A percentile compares a stretch with the other conserved stretches of the same genome.
Conservation (phyloP, 345 rosid genomes). For the Conringia planisiliqua region DNA sequence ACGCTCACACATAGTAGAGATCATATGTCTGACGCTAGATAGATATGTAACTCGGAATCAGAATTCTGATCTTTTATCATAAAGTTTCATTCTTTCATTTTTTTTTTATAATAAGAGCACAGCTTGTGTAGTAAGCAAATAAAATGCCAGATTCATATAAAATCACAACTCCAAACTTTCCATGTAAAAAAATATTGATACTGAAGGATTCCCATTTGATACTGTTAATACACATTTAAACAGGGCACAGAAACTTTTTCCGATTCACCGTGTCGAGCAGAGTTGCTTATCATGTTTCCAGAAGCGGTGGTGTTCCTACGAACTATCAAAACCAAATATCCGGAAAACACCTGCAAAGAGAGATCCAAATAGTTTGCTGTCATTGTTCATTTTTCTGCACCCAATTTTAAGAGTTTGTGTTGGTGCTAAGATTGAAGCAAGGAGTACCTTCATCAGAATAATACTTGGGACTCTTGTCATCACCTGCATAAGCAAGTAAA, state of each 20-base stretch:
- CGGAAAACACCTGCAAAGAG: conserved; percentile 75
- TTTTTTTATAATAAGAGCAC: conserved; percentile 6
- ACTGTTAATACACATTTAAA: background rate
- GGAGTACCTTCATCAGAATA: conserved; percentile 85
- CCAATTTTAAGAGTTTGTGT: background rate
- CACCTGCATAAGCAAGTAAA: conserved; percentile 95
- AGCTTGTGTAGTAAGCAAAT: conserved; percentile 20
- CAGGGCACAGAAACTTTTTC: background rate
- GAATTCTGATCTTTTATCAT: conserved; percentile 1
- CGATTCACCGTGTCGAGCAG: background rate
- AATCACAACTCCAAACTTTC: background rate
- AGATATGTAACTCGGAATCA: conserved; percentile 9
- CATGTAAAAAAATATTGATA: background rate
- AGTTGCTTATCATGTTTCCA: background rate
- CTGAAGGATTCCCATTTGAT: background rate
- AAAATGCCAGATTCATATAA: background rate
- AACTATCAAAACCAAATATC: conserved; percentile 79
- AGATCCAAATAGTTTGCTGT: conserved; percentile 2
- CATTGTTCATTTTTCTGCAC: background rate
- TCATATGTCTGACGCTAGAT: background rate
- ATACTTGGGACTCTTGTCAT: conserved; percentile 88
- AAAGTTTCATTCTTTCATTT: conserved; percentile 5
- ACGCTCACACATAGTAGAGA: background rate
- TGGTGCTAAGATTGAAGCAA: background rate
- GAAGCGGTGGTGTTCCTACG: conserved; percentile 32